phyloP scores from a whole-genome alignment of 176 grass and related monocot genomes.

The Oryza longistaminata region DNA sequence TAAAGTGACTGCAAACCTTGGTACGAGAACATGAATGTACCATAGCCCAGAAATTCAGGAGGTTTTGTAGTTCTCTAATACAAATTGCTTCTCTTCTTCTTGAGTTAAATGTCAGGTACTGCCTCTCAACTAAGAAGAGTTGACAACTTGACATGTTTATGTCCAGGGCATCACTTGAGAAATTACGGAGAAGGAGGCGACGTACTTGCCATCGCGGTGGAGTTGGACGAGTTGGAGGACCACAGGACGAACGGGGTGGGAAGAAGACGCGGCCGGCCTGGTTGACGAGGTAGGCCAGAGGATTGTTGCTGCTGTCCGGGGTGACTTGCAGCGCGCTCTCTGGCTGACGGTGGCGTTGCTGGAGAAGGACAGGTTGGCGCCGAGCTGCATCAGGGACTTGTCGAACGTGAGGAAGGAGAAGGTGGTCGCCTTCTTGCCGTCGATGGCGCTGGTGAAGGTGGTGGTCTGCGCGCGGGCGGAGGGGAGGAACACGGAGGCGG shows the following conservation, averaged over 20 bases:
- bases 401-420: conserved; percentile 57
- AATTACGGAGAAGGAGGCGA: conserved; percentile 71
- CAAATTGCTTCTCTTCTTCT: background rate
- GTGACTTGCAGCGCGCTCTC: conserved; percentile 79
- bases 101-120: background rate
- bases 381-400: rapidly evolving
- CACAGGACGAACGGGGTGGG: conserved; percentile 46
- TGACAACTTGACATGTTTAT: background rate
- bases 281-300: background rate
- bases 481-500: conserved; percentile 25
- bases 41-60: background rate
- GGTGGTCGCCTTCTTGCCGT: conserved; percentile 4
- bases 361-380: conserved; percentile 27
- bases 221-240: conserved; percentile 14
- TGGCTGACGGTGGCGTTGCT: conserved; percentile 10
- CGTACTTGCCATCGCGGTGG: conserved; percentile 2
- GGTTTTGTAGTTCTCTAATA: background rate
- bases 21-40: background rate
- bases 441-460: conserved; percentile 10
- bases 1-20: background rate
- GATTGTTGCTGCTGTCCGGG: conserved; percentile 22
- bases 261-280: conserved; percentile 63
- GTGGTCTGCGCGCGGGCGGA: conserved; percentile 17
- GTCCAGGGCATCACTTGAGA: background rate
- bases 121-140: background rate